Base-by-base conservation (phyloP, 163 green algal genomes). In the Scenedesmus sp. region DNA sequence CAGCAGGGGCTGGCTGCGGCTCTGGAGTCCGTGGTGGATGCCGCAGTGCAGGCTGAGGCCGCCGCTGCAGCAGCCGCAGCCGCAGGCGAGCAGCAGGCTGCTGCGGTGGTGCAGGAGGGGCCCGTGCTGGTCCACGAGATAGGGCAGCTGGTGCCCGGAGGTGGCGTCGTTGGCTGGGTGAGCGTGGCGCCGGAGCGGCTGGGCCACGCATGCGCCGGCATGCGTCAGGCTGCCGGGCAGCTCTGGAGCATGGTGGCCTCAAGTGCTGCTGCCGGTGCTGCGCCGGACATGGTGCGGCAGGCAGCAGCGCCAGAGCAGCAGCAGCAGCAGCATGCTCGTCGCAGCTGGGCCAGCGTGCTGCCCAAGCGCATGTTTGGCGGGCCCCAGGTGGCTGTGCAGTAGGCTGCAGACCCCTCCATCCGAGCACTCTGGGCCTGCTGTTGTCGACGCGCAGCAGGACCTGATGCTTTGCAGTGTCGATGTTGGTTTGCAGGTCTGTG, bases 321-420 rank as follows among this genome's bases (percentile, higher is more conserved):
- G 24, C 84, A 89, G 83, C 83, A 88, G 56, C 82, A 79, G 82
- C 82, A 53, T 73, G 33, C 3, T 7, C 35, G 83, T 61, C 33
- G 42, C 33, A 80, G 33, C 26, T 37, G 56, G 68, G 56, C 56
- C 24, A 80, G 83, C 5, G 40, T 40, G 42, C n/a, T 44, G 22
- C 22, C 33, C n/a, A 81, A 59, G 83, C 56, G 83, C n/a, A 59
- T 44, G 22, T 81, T 79, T 73, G 70, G 68, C 35, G 83, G 59
- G n/a, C 56, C 37, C 5, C 35, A 56, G 56, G 56, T 40, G 30
- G 83, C 68, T 79, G 24, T 56, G 35, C 56, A 61, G 79, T 40
- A 40, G 12, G 76, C 12, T n/a, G 26, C 22, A 83, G 18, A n/a
- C n/a, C n/a, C n/a, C n/a, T n/a, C n/a, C 16, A 22, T 68, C 3